Base-by-base conservation (phyloP, 345 rosid species). In the Hibiscus syriacus region DNA sequence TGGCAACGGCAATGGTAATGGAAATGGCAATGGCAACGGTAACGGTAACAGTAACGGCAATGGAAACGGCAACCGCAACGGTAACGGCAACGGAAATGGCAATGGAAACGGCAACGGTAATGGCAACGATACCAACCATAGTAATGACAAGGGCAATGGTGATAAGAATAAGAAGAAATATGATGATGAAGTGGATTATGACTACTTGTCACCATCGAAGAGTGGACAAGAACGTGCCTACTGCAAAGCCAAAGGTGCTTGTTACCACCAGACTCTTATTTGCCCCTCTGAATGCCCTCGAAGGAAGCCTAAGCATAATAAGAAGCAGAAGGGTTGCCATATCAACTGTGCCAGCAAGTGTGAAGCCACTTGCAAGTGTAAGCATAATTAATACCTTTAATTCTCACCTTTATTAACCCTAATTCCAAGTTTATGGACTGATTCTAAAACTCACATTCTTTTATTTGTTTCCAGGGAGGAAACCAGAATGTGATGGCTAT, bases 281-380 rank as follows among this genome's bases (percentile, higher is more conserved):
- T 90, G 95, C 64, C 97, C 92, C 0, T 48, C 72, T 46, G 79
- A 90, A 65, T 88, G 92, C 74, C 83, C 81, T 9, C 38, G 71
- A 65, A 82, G 92, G 80, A 90, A 90, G 83, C 97, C 97, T 0
- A 63, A 10, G 67, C 30, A 45, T 19, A 86, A 85, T 75, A 85
- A 57, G 79, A 79, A 84, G 73, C 34, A 72, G 9, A 90, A 90
- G 73, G 89, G 81, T 0, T 88, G 97, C 79, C 85, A 79, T 77
- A 26, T 86, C 19, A 86, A 86, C 71, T 88, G 97, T 76, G 84
- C 90, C 68, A 88, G 86, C 85, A 85, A 76, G 76, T 88, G 97
- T 68, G 97, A 90, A 84, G 92, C 74, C 77, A 86, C 87, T 38
- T 88, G 95, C 87, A 85, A 82, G 78, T 86, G 97, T 86, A 80